Conservation (phyloP, 805 yeast genomes). For the Saccharomycopsis sp. region DNA sequence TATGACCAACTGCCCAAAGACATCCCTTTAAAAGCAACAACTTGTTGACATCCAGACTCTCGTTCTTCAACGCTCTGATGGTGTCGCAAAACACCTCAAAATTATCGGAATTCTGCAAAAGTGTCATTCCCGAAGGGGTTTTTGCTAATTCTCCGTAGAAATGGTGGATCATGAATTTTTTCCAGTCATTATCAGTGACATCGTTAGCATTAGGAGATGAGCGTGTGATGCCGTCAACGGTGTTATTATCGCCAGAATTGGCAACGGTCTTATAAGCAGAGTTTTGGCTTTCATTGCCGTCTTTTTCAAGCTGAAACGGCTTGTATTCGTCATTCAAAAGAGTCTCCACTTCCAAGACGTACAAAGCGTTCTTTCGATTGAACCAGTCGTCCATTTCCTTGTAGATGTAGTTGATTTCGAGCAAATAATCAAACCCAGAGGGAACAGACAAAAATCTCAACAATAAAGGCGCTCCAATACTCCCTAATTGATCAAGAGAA, state of each 20-base stretch:
- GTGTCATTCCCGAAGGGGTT: constrained; percentile 71
- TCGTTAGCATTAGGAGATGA: constrained; percentile 16
- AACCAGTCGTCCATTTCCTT: constrained; percentile 67
- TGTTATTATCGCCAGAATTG: constrained; percentile 19
- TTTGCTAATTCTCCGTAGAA: constrained; percentile 76
- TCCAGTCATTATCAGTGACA: constrained; percentile 16
- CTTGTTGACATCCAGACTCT: constrained; percentile 30
- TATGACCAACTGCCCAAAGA: constrained; percentile 82
- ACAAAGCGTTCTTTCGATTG: constrained; percentile 36
- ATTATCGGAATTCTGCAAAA: constrained; percentile 39
- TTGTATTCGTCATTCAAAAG: constrained; percentile 26
- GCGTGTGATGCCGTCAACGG: no score
- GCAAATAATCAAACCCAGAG: constrained; percentile 61
- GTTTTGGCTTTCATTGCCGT: no score
- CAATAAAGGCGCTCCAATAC: constrained; percentile 49
- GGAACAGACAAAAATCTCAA: constrained; percentile 59
- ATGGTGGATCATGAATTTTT: constrained; percentile 44
- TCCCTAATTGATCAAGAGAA: constrained; percentile 45
- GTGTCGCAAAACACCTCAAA: constrained; percentile 23
- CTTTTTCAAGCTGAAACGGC: constrained; percentile 14
- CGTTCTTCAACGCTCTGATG: constrained; percentile 22
- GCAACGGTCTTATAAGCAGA: not conserved
- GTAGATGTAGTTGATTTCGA: constrained; percentile 52
- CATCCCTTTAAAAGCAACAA: constrained; percentile 56
- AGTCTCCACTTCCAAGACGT: constrained; percentile 43